Evolutionary conservation across 2,329 filamentous ascomycete species (phyloP).

Genomic region (Calonectria henricotiae): DNA sequence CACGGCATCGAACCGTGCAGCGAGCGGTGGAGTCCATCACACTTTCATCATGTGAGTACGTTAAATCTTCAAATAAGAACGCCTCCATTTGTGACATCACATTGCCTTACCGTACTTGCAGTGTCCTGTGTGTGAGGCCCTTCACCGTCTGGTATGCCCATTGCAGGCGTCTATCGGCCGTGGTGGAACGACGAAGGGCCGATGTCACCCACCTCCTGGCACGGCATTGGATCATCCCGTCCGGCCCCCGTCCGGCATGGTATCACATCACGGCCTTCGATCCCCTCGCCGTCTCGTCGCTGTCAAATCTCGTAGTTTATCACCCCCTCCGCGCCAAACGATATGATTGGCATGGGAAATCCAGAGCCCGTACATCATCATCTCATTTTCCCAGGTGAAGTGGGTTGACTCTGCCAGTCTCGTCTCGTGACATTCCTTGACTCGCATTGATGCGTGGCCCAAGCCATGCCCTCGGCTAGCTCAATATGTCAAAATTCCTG

Average conservation of each 20-base stretch:
- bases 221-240: slow-evolving; percentile 34
- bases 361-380: slow-evolving; percentile 7
- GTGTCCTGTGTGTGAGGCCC: slow-evolving; percentile 15
- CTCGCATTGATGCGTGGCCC: slow-evolving; percentile 3
- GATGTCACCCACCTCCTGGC: slow-evolving; percentile 22
- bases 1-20: slow-evolving; percentile 26
- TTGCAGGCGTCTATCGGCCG: slow-evolving; percentile 33
- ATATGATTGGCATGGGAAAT: slow-evolving; percentile 8
- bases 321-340: slow-evolving; percentile 23
- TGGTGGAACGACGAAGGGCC: slow-evolving; percentile 33
- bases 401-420: slow-evolving; percentile 18
- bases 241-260: slow-evolving; percentile 14
- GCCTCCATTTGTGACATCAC: slow-evolving; percentile 35
- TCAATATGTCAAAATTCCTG: neutral
- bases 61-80: slow-evolving; percentile 33
- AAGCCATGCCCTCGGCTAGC: slow-evolving; percentile 14
- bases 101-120: neutral
- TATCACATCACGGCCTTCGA: slow-evolving; percentile 25
- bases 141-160: slow-evolving; percentile 27
- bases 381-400: slow-evolving; percentile 18
- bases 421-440: slow-evolving; percentile 15
- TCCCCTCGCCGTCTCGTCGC: slow-evolving; percentile 18
- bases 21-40: slow-evolving; percentile 26
- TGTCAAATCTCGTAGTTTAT: slow-evolving; percentile 19
- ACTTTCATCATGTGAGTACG: slow-evolving; percentile 31